These are phyloP conservation scores for Laguncularia racemosa DNA, from an alignment of 345 rosid species.

Conservation along the genomic window DNA sequence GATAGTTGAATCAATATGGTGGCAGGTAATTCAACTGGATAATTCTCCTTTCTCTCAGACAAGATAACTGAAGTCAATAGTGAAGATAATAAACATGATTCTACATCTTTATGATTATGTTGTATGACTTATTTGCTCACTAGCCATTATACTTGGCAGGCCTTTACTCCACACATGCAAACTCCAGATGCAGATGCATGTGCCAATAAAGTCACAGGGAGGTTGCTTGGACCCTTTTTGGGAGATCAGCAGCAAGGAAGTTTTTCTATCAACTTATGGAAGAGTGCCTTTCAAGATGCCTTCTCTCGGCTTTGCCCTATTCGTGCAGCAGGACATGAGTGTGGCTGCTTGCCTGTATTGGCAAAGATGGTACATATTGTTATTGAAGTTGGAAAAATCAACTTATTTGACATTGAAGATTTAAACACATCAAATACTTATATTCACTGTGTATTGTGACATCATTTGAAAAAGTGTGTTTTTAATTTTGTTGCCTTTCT, in stretches of 20 bases:
- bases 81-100: neutral
- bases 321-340: conserved; percentile 78
- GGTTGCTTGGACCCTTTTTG: conserved; percentile 61
- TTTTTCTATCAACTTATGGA: conserved; percentile 74
- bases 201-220: conserved; percentile 31
- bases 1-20: conserved; percentile 90
- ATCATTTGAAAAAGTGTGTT: no score
- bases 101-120: neutral
- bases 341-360: conserved; percentile 84
- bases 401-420: neutral
- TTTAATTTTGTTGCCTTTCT: no score
- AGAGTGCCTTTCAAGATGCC: conserved; percentile 75
- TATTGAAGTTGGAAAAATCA: no score
- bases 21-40: conserved; percentile 64
- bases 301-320: conserved; percentile 74
- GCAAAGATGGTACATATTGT: conserved; percentile 52
- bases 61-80: no score
- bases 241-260: conserved; percentile 78
- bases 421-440: no score
- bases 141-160: conserved; percentile 29
- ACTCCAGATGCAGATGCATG: conserved; percentile 38
- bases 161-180: conserved; percentile 91
- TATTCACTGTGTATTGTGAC: no score
- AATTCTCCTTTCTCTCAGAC: neutral
- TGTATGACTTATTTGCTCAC: neutral